A percentile compares a stretch with the other conserved stretches of the same genome.
These are phyloP conservation scores for Pichia occidentalis DNA, from an alignment of 805 yeast genomes.

Conservation along the genomic window DNA sequence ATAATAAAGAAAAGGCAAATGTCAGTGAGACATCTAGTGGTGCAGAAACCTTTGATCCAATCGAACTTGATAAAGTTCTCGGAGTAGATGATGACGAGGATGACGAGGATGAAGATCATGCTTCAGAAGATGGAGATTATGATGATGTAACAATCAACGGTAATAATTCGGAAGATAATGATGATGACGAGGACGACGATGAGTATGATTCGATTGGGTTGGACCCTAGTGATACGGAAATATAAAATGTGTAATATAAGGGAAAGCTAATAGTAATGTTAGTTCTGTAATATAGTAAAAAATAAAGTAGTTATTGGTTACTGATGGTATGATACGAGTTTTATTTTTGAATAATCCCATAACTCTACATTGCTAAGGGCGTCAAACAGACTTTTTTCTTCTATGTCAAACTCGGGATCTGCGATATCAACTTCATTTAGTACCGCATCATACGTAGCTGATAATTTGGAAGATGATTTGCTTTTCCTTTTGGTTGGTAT, in stretches of 20 bases:
- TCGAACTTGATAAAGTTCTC: slow-evolving; percentile 2
- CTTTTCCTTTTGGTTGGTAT: too few relatives aligned
- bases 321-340: slow-evolving; percentile 1
- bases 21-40: slow-evolving; percentile 8
- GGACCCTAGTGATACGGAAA: slow-evolving; percentile 4
- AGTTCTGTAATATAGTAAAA: too few relatives aligned
- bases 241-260: too few relatives aligned
- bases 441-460: background rate
- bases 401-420: slow-evolving; percentile 2
- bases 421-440: background rate
- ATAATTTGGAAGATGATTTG: background rate
- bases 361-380: slow-evolving; percentile 12
- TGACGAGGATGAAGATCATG: slow-evolving; percentile 5
- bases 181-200: slow-evolving; percentile 4
- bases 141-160: slow-evolving; percentile 1
- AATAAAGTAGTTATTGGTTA: too few relatives aligned
- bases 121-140: background rate
- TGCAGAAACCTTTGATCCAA: slow-evolving; percentile 1
- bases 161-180: slow-evolving; percentile 9
- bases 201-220: background rate
- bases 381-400: slow-evolving; percentile 12
- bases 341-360: slow-evolving; percentile 10
- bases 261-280: too few relatives aligned
- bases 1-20: slow-evolving; percentile 1
- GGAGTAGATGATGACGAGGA: slow-evolving; percentile 2